Evolutionary conservation across 106 monocot species (phyloP).

Genomic region (Platanthera zijinensis): DNA sequence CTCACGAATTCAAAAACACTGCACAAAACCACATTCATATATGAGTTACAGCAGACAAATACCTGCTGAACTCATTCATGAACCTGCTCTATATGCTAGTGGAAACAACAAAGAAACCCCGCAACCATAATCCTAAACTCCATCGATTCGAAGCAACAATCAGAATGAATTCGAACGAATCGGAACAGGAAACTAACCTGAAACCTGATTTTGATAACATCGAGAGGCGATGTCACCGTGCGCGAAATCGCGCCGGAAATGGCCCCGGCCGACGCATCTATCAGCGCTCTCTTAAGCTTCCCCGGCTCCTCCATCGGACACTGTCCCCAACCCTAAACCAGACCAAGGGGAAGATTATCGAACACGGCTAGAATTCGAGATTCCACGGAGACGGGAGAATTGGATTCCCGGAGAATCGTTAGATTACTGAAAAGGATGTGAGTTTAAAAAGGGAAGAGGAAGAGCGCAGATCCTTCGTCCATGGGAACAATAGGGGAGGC

Average conservation of each 20-base stretch:
- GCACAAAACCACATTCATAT: not conserved
- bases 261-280: constrained; percentile 67
- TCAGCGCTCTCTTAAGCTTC: constrained; percentile 28
- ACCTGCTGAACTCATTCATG: not conserved
- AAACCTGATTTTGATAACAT: constrained; percentile 96
- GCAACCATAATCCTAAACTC: not conserved
- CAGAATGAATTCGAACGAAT: not conserved
- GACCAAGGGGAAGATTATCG: not conserved
- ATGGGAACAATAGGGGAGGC: too few species aligned
- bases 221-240: constrained; percentile 83
- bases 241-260: constrained; percentile 88
- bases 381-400: not conserved
- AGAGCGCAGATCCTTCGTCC: too few species aligned
- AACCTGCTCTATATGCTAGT: not conserved
- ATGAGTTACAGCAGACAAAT: not conserved
- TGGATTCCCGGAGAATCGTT: not conserved
- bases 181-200: constrained; percentile 40
- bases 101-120: not conserved
- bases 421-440: too few species aligned
- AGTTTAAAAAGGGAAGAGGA: too few species aligned
- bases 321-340: not conserved
- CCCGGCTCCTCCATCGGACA: constrained; percentile 47
- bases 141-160: not conserved
- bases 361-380: not conserved
- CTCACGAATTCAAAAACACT: not conserved